Evolutionary conservation across 2,329 filamentous ascomycete genomes (phyloP).

Genomic region (Fusarium brevicatenulatum): DNA sequence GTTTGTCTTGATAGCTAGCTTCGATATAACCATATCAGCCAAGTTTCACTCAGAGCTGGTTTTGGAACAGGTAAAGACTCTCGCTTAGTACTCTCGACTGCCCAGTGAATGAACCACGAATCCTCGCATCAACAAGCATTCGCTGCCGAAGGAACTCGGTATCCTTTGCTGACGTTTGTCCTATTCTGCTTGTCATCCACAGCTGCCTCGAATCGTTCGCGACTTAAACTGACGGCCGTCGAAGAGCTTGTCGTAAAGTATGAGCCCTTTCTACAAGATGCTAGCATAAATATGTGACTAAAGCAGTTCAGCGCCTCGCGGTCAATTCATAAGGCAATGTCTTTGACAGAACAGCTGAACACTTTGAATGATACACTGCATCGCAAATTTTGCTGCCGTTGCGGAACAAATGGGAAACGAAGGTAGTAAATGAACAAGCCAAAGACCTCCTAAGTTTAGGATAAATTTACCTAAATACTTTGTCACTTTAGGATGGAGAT

Average conservation of each 20-base stretch:
- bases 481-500: not conserved
- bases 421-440: not conserved
- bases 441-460: not conserved
- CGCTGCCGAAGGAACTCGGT: not conserved
- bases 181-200: not conserved
- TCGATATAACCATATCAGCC: not conserved
- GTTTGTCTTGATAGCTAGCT: not conserved
- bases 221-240: not conserved
- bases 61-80: not conserved
- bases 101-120: too few species aligned
- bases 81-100: not conserved
- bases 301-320: not conserved
- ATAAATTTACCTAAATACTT: not conserved
- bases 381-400: accelerated
- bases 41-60: not conserved
- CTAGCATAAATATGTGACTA: accelerated
- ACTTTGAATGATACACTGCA: too few species aligned
- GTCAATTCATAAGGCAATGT: not conserved
- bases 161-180: not conserved
- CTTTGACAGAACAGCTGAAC: not conserved
- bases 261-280: not conserved
- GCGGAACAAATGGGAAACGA: accelerated
- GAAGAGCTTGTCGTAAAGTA: not conserved
- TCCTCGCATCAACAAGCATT: not conserved
- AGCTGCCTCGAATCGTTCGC: not conserved